These are phyloP conservation scores for Sapria himalayana DNA, from an alignment of 345 rosid species.

Conservation along the genomic window DNA sequence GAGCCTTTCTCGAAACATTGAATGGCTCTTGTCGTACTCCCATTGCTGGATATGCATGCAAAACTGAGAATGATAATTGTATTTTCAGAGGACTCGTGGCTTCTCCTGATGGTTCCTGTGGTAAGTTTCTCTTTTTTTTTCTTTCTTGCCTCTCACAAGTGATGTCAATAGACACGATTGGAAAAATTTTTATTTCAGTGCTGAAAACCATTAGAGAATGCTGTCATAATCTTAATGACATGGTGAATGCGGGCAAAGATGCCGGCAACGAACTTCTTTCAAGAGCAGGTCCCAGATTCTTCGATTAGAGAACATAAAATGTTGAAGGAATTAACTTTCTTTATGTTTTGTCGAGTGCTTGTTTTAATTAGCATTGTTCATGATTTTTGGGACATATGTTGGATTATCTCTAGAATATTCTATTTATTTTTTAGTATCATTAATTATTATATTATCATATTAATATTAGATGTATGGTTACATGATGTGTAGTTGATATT, in stretches of 20 bases:
- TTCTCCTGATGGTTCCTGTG: slow-evolving; percentile 75
- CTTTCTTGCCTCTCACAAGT: neutral
- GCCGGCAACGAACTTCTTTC: slow-evolving; percentile 86
- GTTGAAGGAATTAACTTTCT: neutral
- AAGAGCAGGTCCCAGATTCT: slow-evolving; percentile 71
- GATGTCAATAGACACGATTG: neutral
- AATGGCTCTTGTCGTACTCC: slow-evolving; percentile 99
- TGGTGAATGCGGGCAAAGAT: slow-evolving; percentile 74
- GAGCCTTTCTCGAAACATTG: slow-evolving; percentile 63
- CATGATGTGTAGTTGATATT: no score
- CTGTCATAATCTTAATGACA: slow-evolving; percentile 37
- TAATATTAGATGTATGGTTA: no score
- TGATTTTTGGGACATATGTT: no score
- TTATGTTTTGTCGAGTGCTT: no score
- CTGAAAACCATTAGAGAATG: slow-evolving; percentile 87
- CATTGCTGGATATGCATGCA: slow-evolving; percentile 78
- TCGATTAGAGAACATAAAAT: slow-evolving; percentile 17
- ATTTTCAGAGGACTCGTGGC: slow-evolving; percentile 80
- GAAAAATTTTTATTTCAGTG: slow-evolving; percentile 39
- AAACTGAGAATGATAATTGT: slow-evolving; percentile 60
- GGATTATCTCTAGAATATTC: no score
- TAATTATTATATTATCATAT: no score
- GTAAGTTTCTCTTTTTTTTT: slow-evolving; percentile 18
- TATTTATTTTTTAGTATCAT: no score
- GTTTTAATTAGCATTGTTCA: no score